These are phyloP conservation scores for Musa acuminata DNA, from an alignment of 176 grass and related monocot genomes.

Conservation along the genomic window DNA sequence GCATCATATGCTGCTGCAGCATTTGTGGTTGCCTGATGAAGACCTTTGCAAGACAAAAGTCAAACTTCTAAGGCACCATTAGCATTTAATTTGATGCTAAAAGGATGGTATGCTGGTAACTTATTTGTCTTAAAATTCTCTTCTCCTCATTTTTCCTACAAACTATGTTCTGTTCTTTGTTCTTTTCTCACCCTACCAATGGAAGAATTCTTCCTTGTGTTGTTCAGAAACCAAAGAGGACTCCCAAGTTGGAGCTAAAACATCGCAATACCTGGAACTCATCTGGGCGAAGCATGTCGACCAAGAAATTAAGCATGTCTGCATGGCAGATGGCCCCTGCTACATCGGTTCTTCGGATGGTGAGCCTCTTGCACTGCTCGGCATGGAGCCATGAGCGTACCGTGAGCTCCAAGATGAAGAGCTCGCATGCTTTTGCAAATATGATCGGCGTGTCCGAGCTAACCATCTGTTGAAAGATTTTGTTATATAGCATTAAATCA, in stretches of 20 bases:
- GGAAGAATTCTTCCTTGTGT: background rate
- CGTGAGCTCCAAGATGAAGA: slow-evolving; percentile 17
- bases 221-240: background rate
- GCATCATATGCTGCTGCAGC: slow-evolving; percentile 4
- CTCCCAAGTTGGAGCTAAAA: background rate
- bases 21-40: background rate
- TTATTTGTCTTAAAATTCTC: background rate
- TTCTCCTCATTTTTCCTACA: background rate
- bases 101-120: background rate
- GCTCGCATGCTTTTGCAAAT: slow-evolving; percentile 14
- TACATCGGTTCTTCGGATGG: slow-evolving; percentile 11
- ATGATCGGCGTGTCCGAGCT: slow-evolving; percentile 9
- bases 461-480: slow-evolving; percentile 4
- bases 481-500: background rate
- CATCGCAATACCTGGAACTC: background rate
- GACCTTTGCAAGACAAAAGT: background rate
- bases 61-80: background rate
- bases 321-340: slow-evolving; percentile 8
- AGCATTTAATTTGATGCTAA: background rate
- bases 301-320: slow-evolving; percentile 6
- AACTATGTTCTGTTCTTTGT: background rate
- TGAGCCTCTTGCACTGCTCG: slow-evolving; percentile 12
- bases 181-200: background rate
- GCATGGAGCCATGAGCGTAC: slow-evolving; percentile 20
- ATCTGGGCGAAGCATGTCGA: background rate